Percentiles rank a stretch among this genome's conserved stretches.
Evolutionary conservation across 2,329 filamentous ascomycete species (phyloP).

Genomic region (Purpureocillium lavendulum): DNA sequence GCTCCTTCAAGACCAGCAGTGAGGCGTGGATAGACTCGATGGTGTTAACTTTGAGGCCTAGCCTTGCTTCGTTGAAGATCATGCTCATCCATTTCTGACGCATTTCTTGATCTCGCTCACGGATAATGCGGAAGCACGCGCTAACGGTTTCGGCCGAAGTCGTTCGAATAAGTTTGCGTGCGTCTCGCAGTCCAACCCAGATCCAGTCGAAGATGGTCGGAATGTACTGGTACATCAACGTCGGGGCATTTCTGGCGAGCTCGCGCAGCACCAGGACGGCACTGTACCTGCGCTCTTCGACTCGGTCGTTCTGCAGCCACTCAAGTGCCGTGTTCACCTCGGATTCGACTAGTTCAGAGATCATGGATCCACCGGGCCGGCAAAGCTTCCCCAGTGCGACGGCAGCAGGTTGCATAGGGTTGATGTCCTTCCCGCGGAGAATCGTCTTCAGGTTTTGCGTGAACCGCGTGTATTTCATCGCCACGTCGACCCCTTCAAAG

Average conservation of each 20-base stretch:
- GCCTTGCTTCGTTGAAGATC: constrained; percentile 78
- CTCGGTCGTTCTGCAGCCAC: constrained; percentile 90
- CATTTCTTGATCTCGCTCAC: constrained; percentile 82
- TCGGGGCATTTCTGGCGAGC: constrained; percentile 85
- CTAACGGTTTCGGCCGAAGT: constrained; percentile 90
- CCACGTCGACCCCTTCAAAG: constrained; percentile 90
- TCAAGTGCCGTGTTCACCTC: constrained; percentile 95
- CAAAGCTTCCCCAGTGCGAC: constrained; percentile 84
- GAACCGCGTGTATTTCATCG: constrained; percentile 89
- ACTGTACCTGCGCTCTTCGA: constrained; percentile 88
- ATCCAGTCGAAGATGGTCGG: constrained; percentile 93
- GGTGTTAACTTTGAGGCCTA: constrained; percentile 70
- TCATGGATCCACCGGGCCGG: constrained; percentile 84
- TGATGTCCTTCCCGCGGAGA: constrained; percentile 82
- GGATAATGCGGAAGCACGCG: constrained; percentile 92
- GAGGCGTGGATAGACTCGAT: constrained; percentile 92
- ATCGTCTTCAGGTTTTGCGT: constrained; percentile 83
- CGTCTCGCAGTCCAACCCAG: constrained; percentile 88
- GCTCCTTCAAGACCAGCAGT: constrained; percentile 81
- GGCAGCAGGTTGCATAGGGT: constrained; percentile 84
- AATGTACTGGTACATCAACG: constrained; percentile 91
- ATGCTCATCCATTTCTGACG: constrained; percentile 82
- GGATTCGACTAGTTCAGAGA: constrained; percentile 91
- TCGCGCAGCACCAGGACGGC: constrained; percentile 87
- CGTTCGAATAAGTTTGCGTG: constrained; percentile 82